Evolutionary conservation across 495 filamentous ascomycete species (phyloP), one percentile per base, ranked within the genome.

Genomic region (Hyaloscypha bicolor): DNA sequence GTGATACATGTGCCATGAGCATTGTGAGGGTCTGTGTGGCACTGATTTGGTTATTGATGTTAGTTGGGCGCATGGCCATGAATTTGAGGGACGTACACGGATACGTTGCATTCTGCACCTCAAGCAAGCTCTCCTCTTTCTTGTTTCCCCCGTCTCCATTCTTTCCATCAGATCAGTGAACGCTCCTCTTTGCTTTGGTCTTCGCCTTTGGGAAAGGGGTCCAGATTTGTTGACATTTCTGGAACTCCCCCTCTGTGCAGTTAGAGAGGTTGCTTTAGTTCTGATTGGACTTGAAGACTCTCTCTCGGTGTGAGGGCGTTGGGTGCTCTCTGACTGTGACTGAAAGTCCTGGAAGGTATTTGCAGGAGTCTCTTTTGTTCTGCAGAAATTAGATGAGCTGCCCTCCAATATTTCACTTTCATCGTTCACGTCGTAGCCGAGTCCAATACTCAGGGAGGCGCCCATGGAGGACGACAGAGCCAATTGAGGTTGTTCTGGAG

Each of bases 31-130:
- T 61, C 37, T 25, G 33, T 6, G n/a, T 37, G 8, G 33, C 59
- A 61, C 59, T 61, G n/a, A 19, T 8, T 12, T 6, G 14, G 25
- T n/a, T 4, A 56, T 56, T n/a, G 22, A 29, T 30, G 19, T 30
- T 56, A 25, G 29, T 56, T 56, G 5, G 16, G 19, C 19, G 8
- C 29, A 4, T 29, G 9, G 30, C 21, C 53, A 56, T 56, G 16
- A 19, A 60, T 19, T 60, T 35, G 32, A 60, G 31, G 55, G 31
- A 39, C 57, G 14, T 60, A 56, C 53, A 6, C 53, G 53, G 53
- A 56, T 56, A 1, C 53, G 53, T 4, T 56, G 53, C 29, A 25
- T 56, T 29, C 29, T 8, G 21, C 53, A 56, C 6, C 53, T 25
- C 22, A 56, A 25, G 6, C 53, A 56, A 25, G 53, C 53, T 56